A percentile compares a stretch with the other conserved stretches of the same genome.
Evolutionary conservation across 192 early-diverging fungal species (phyloP).

Genomic region (Jimgerdemannia flammicorona): DNA sequence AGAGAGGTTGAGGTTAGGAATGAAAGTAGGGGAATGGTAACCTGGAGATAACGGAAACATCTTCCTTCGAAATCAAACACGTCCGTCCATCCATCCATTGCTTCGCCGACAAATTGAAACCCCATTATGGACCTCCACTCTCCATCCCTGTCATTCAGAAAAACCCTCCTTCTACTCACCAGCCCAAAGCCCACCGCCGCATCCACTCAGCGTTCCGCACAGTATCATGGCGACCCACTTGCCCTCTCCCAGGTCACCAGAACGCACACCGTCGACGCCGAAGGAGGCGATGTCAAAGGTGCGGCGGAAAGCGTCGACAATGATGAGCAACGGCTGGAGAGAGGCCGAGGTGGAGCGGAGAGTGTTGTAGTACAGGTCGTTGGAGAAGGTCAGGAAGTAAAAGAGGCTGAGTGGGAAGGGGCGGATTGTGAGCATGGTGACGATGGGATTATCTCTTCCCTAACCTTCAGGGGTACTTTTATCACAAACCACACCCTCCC

Average conservation of each 20-base stretch:
- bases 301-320: constrained; percentile 23
- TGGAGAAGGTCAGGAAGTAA: constrained; percentile 23
- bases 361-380: constrained; percentile 13
- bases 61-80: too few species aligned
- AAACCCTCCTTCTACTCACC: constrained; percentile 8
- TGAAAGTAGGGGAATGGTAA: not conserved
- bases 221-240: constrained; percentile 28
- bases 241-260: constrained; percentile 14
- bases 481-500: not conserved
- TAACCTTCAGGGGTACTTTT: not conserved
- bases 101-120: too few species aligned
- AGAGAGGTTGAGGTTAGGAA: not conserved
- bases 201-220: constrained; percentile 30
- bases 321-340: constrained; percentile 6
- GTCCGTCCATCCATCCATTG: too few species aligned
- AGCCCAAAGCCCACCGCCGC: constrained; percentile 29
- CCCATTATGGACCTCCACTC: too few species aligned
- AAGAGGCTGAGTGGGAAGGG: constrained; percentile 12
- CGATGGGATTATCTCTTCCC: not conserved
- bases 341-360: constrained; percentile 8
- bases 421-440: not conserved
- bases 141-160: too few species aligned
- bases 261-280: constrained; percentile 26
- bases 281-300: constrained; percentile 9
- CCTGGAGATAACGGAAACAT: not conserved